phyloP scores from a whole-genome alignment of 148 eudicot genomes.

The Dianthus caryophyllus region DNA sequence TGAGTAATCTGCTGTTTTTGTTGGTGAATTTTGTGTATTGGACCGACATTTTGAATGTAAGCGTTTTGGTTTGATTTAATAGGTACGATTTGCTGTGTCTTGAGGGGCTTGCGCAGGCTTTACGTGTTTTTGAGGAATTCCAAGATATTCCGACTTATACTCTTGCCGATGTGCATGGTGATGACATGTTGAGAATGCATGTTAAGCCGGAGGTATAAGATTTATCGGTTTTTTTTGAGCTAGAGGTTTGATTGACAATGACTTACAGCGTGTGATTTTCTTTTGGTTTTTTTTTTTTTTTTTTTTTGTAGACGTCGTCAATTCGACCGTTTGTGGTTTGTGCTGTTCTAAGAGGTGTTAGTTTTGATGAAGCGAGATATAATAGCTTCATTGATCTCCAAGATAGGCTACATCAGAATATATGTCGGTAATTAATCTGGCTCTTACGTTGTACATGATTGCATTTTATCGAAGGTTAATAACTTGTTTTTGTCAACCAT shows the following conservation, averaged over 20 bases:
- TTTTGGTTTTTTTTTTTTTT: background rate
- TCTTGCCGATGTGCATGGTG: conserved; percentile 34
- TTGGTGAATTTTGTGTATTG: background rate
- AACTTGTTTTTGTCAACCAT: background rate
- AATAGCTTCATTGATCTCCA: conserved; percentile 98
- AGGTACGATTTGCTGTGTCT: conserved; percentile 98
- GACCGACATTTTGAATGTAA: background rate
- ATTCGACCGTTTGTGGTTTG: conserved; percentile 89
- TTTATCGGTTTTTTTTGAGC: background rate
- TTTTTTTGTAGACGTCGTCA: conserved; percentile 51
- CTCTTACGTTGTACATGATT: background rate
- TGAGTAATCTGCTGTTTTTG: background rate
- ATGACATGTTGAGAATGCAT: conserved; percentile 70
- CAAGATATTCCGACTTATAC: conserved; percentile 63
- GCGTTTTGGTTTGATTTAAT: background rate
- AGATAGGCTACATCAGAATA: conserved; percentile 94
- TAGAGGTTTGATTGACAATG: background rate
- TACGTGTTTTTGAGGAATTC: conserved; percentile 64
- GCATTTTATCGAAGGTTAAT: background rate
- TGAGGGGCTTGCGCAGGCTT: conserved; percentile 82
- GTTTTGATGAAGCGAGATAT: conserved; percentile 80
- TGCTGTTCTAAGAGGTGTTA: conserved; percentile 89
- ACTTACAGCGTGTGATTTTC: background rate
- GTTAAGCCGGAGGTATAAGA: conserved; percentile 78
- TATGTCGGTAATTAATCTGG: conserved; percentile 66